Conservation (phyloP, 1,284 basidiomycete genomes). For the Meira miltonrushii region DNA sequence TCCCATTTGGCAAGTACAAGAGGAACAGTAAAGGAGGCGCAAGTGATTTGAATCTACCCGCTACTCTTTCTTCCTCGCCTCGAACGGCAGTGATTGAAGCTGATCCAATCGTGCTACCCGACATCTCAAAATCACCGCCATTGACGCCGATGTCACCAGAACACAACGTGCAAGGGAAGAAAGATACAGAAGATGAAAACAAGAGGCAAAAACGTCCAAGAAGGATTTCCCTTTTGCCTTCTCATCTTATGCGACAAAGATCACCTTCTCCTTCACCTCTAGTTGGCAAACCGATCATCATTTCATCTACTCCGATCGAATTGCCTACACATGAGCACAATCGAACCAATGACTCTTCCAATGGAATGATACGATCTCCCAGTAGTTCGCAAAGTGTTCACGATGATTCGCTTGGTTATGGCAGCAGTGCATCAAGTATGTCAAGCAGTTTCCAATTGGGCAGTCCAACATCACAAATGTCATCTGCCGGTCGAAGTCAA, state of each 20-base stretch:
- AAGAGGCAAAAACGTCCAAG: neutral
- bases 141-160: neutral
- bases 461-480: no score
- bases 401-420: conserved; percentile 1
- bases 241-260: no score
- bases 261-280: no score
- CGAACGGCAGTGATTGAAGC: no score
- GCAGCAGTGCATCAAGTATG: conserved; percentile 1
- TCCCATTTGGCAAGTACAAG: conserved; percentile 32
- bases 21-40: conserved; percentile 7
- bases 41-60: neutral
- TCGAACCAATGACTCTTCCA: no score
- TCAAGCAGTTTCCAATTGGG: neutral
- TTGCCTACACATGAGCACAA: no score
- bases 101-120: no score
- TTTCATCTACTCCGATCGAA: no score
- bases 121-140: neutral
- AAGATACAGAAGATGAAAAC: neutral
- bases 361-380: neutral
- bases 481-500: no score
- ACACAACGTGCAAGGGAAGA: neutral
- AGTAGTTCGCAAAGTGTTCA: conserved; percentile 2
- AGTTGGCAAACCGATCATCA: no score
- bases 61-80: neutral
- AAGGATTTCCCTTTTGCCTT: no score